Conservation (phyloP, 1,284 basidiomycete species). For the Rhodotorula sp. region DNA sequence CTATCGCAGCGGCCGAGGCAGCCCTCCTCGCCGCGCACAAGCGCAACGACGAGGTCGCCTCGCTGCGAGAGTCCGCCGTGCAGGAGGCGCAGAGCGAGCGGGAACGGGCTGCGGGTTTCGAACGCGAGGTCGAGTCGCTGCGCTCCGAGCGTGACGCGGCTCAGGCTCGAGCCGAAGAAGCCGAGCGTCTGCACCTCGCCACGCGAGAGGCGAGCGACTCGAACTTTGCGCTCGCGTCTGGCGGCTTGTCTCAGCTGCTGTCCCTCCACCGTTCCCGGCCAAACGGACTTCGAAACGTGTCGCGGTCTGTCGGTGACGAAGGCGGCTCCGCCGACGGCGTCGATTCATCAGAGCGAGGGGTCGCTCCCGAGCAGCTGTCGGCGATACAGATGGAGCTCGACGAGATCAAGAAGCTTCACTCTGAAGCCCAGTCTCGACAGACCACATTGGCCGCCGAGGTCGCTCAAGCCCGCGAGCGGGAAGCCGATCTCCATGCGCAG, state of each 20-base stretch:
- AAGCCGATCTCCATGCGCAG: constrained; percentile 66
- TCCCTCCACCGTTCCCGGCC: constrained; percentile 4
- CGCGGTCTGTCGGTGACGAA: not conserved
- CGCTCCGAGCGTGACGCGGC: constrained; percentile 18
- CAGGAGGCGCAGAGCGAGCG: constrained; percentile 59
- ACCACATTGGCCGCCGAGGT: constrained; percentile 56
- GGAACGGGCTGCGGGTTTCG: constrained; percentile 56
- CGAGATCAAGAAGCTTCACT: constrained; percentile 71
- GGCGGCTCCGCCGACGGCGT: not conserved
- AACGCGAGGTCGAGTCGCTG: constrained; percentile 29
- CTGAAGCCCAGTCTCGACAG: constrained; percentile 59
- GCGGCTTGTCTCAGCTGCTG: constrained; percentile 73
- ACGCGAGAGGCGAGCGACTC: constrained; percentile 83
- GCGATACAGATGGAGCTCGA: constrained; percentile 56
- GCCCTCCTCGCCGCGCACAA: constrained; percentile 72
- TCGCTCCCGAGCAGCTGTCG: constrained; percentile 3
- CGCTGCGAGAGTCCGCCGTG: constrained; percentile 66
- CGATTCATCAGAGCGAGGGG: constrained; percentile 1
- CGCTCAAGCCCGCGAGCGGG: constrained; percentile 64
- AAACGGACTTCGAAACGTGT: not conserved
- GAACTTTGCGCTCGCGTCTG: constrained; percentile 76
- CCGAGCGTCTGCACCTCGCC: constrained; percentile 23
- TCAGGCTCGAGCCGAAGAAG: constrained; percentile 9
- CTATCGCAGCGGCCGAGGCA: constrained; percentile 77
- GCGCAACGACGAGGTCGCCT: constrained; percentile 78